phyloP scores from a whole-genome alignment of 352 stramenopile species.

The Phytophthora pistaciae region DNA sequence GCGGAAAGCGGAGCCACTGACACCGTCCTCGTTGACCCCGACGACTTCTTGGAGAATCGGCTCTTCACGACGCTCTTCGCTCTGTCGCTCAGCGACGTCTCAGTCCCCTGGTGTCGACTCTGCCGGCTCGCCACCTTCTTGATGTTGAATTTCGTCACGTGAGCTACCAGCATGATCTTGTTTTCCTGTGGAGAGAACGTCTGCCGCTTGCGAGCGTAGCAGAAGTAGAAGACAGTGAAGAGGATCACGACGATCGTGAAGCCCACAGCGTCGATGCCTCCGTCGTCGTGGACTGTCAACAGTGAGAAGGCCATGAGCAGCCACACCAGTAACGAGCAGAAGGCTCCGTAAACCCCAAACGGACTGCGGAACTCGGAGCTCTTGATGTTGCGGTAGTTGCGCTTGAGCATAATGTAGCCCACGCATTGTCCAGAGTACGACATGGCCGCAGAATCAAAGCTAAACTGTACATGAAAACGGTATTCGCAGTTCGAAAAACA shows the following conservation, averaged over 20 bases:
- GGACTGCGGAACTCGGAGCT: constrained; percentile 43
- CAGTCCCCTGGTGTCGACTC: neutral
- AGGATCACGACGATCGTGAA: constrained; percentile 26
- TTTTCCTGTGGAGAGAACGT: constrained; percentile 47
- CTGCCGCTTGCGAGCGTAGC: constrained; percentile 37
- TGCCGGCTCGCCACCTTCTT: constrained; percentile 21
- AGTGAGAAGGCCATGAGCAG: constrained; percentile 24
- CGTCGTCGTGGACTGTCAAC: constrained; percentile 31
- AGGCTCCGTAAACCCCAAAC: constrained; percentile 32
- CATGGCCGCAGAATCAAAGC: too few species aligned
- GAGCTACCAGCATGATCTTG: constrained; percentile 41
- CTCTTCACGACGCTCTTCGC: neutral
- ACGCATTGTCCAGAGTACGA: constrained; percentile 44
- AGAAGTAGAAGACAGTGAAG: constrained; percentile 37
- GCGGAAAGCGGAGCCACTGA: neutral
- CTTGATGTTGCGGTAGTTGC: constrained; percentile 43
- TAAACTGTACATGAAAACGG: too few species aligned
- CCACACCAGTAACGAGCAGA: constrained; percentile 33
- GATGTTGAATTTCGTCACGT: constrained; percentile 44
- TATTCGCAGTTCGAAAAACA: too few species aligned
- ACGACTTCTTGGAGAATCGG: neutral
- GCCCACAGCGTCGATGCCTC: constrained; percentile 21
- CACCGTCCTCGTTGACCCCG: neutral
- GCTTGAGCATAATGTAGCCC: constrained; percentile 44
- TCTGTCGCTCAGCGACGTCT: neutral